phyloP scores from a whole-genome alignment of 2,329 filamentous ascomycete species.

The Fusarium solani-melongenae region DNA sequence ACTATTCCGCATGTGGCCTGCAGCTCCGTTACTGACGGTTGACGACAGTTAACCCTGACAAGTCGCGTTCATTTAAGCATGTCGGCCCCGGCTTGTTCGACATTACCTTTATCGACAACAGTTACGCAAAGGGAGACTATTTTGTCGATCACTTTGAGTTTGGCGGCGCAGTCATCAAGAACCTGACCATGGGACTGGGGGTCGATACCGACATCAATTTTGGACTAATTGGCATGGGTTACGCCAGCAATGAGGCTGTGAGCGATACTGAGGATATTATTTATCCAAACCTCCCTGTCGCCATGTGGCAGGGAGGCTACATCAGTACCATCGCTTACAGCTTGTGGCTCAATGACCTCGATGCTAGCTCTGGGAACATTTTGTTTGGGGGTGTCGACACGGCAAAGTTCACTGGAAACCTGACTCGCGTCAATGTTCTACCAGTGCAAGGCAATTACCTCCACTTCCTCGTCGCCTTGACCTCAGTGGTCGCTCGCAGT shows the following conservation, averaged over 20 bases:
- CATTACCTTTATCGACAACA: constrained; percentile 72
- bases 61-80: constrained; percentile 60
- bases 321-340: constrained; percentile 78
- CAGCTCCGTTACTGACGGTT: constrained; percentile 33
- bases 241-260: constrained; percentile 64
- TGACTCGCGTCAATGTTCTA: constrained; percentile 70
- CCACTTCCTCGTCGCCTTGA: constrained; percentile 62
- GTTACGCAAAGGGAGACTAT: constrained; percentile 67
- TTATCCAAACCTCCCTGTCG: constrained; percentile 72
- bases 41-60: constrained; percentile 55
- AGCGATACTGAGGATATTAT: constrained; percentile 42
- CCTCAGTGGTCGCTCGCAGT: constrained; percentile 59
- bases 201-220: constrained; percentile 64
- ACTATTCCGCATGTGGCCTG: not conserved
- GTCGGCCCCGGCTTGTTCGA: constrained; percentile 59
- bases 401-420: constrained; percentile 74
- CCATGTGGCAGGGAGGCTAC: constrained; percentile 70
- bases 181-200: constrained; percentile 70
- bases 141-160: constrained; percentile 68
- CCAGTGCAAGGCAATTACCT: constrained; percentile 53
- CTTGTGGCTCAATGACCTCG: constrained; percentile 72
- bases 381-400: constrained; percentile 86
- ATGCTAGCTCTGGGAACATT: constrained; percentile 74
- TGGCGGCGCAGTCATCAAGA: constrained; percentile 61
- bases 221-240: constrained; percentile 71